phyloP scores from a whole-genome alignment of 306 rosid species.

The Rosa chinensis region DNA sequence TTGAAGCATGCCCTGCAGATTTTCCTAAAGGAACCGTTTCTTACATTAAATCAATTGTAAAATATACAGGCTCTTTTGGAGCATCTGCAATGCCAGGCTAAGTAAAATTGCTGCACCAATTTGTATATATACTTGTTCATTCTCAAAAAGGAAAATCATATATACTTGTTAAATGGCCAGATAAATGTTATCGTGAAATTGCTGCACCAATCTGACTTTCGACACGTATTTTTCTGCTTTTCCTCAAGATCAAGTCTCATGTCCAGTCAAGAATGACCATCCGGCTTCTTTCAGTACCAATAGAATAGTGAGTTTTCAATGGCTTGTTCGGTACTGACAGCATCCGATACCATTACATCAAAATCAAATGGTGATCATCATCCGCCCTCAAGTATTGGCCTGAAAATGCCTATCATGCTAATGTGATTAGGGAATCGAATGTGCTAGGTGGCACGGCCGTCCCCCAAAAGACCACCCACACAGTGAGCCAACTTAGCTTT shows the following conservation, averaged over 20 bases:
- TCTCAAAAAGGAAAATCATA: not conserved
- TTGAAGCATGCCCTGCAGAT: slow-evolving; percentile 27
- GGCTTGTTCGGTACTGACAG: not conserved
- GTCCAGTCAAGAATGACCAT: not conserved
- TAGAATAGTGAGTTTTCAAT: not conserved
- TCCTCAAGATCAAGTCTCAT: not conserved
- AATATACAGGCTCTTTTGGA: slow-evolving; percentile 10
- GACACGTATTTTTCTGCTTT: not conserved
- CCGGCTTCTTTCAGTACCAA: not conserved
- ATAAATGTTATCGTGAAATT: not conserved
- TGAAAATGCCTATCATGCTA: no score
- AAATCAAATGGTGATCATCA: not conserved
- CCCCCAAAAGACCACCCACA: not conserved
- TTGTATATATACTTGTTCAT: not conserved
- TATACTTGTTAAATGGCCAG: not conserved
- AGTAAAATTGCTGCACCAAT: not conserved
- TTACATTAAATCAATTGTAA: slow-evolving; percentile 8
- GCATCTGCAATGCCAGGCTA: slow-evolving; percentile 15
- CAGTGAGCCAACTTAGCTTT: not conserved
- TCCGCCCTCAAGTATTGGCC: not conserved
- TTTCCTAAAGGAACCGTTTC: slow-evolving; percentile 37
- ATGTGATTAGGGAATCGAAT: no score
- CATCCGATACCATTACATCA: not conserved
- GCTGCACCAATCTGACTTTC: not conserved
- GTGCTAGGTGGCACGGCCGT: no score